phyloP scores from a whole-genome alignment of 345 rosid genomes.

The Arabidopsis thaliana region TAIR10.1 NC_003070.9:4581001-4581500 shows the following conservation, averaged over 20 bases:
- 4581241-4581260: neutral
- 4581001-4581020: conserved; percentile 1
- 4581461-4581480: neutral
- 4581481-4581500: neutral
- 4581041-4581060: neutral
- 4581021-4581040: neutral
- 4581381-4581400: neutral
- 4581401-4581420: conserved; percentile 11
- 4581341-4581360: neutral
- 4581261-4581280: conserved; percentile 22
- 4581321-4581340: conserved; percentile 8
- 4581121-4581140: conserved; percentile 26
- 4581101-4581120: conserved; percentile 46
- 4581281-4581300: neutral
- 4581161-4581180: conserved; percentile 1
- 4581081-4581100: conserved; percentile 32
- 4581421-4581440: conserved; percentile 12
- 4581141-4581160: conserved; percentile 38
- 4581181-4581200: neutral
- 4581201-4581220: neutral
- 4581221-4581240: neutral
- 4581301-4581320: neutral
- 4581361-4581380: neutral
- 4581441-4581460: conserved; percentile 10
- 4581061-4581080: neutral